Base-by-base conservation (phyloP, 1,284 basidiomycete genomes). In the Naganishia cerealis region DNA sequence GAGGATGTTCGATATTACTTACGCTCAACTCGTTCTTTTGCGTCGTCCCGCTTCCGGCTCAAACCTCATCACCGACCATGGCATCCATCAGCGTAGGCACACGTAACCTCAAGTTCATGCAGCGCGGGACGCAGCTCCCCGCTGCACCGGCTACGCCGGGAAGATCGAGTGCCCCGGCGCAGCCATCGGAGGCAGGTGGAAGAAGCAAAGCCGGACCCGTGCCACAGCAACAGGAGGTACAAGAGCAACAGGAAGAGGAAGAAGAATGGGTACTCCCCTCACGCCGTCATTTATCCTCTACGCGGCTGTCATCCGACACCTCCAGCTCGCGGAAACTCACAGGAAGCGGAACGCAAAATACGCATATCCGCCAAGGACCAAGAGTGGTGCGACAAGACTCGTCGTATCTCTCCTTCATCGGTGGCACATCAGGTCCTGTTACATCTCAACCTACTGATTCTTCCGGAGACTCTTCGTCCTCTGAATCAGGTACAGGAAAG, bases 31-130 rank as follows among this genome's bases (percentile, higher is more conserved):
- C 5, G n/a, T 16, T n/a, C 16, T n/a, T 46, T 18, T 6, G 13
- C 24, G 5, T 9, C 46, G 5, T 24, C 24, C 10, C 46, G n/a
- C 15, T 50, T 50, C 46, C n/a, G 21, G 2, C 6, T 8, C 16
- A 15, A 18, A 15, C 43, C n/a, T 1, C 21, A 53, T 5, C 38
- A 16, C 21, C 24, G 7, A 54, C 15, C 38, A 63, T 29, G 38
- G 48, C 48, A 29, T 63, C 61, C 1, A 63, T 63, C 33, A 63
- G 61, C 26, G 48, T 46, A 38, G 61, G 61, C 26, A 63, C 61
- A 16, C 50, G 61, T 10, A 63, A 63, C 39, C 50, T 63, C n/a
- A 63, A 63, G 16, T 63, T 63, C 15, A 63, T 63, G 61, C 61
- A 63, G 38, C 38, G 61, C 9, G 61, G 61, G n/a, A 63, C 21